Percentiles rank a stretch among this genome's conserved stretches.
These are phyloP conservation scores for Dothideomycetes sp. DNA, from an alignment of 2,329 filamentous ascomycete genomes.

Conservation along the genomic window DNA sequence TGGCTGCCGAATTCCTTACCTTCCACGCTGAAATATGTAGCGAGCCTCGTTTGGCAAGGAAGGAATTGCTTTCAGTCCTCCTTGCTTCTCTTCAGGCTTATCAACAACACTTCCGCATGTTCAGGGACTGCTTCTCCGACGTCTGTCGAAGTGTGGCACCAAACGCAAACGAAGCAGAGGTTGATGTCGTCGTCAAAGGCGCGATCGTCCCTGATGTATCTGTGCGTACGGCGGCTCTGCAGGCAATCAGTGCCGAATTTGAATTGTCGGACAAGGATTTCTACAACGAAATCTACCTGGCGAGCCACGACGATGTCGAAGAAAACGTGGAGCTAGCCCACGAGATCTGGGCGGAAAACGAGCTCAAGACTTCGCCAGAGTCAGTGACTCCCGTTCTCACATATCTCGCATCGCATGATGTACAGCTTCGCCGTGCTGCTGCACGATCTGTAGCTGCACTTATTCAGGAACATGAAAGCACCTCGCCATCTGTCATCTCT, in stretches of 20 bases:
- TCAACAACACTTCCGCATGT: constrained; percentile 85
- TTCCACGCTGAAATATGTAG: constrained; percentile 77
- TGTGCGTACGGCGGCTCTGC: constrained; percentile 75
- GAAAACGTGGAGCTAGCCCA: constrained; percentile 77
- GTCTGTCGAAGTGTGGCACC: constrained; percentile 75
- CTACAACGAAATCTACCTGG: constrained; percentile 87
- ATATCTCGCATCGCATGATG: constrained; percentile 72
- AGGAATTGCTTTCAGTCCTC: constrained; percentile 61
- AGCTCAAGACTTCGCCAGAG: constrained; percentile 58
- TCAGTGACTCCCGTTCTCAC: constrained; percentile 56
- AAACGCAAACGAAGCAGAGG: constrained; percentile 66
- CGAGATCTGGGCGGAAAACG: constrained; percentile 94
- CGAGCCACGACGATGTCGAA: constrained; percentile 79
- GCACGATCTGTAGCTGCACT: constrained; percentile 73
- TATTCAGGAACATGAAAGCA: constrained; percentile 50
- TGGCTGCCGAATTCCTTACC: constrained; percentile 78
- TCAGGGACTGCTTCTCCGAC: constrained; percentile 87
- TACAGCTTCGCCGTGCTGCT: constrained; percentile 72
- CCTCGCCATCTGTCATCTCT: constrained; percentile 53
- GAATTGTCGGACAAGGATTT: constrained; percentile 82
- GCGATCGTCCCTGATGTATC: constrained; percentile 68
- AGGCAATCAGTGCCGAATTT: constrained; percentile 83
- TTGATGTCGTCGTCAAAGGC: constrained; percentile 66
- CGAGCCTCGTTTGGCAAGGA: constrained; percentile 66
- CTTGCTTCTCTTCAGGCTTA: constrained; percentile 80